These are phyloP conservation scores for Alectoria sarmentosa DNA, from an alignment of 495 filamentous ascomycete species.

Conservation along the genomic window DNA sequence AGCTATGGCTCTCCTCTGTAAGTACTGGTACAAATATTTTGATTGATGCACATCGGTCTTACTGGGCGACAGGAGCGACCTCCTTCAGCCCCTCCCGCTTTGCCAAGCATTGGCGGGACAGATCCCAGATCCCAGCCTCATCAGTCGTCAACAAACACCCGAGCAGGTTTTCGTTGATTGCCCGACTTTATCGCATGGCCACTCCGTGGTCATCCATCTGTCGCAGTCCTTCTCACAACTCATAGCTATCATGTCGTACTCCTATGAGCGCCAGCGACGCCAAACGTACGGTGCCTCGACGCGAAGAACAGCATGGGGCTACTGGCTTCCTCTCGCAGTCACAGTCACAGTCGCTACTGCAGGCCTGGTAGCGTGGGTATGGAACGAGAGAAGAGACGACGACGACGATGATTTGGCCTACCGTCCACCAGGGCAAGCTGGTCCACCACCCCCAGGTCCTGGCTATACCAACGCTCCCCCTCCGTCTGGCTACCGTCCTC, in stretches of 20 bases:
- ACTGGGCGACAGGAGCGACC: background rate
- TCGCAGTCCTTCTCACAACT: background rate
- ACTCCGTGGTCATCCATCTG: slow-evolving; percentile 6
- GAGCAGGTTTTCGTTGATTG: background rate
- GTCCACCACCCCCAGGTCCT: slow-evolving; percentile 38
- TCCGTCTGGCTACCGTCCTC: slow-evolving; percentile 14
- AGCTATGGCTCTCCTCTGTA: background rate
- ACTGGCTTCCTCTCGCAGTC: slow-evolving; percentile 78
- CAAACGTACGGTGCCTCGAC: slow-evolving; percentile 50
- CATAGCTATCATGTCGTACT: slow-evolving; percentile 56
- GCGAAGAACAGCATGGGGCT: slow-evolving; percentile 62
- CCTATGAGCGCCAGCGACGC: slow-evolving; percentile 55
- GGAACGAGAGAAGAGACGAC: slow-evolving; percentile 74
- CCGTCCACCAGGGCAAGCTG: slow-evolving; percentile 25
- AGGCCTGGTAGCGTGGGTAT: slow-evolving; percentile 83
- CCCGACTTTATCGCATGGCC: slow-evolving; percentile 10
- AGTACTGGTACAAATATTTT: no score
- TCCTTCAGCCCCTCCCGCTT: background rate
- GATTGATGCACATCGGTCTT: background rate
- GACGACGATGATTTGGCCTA: slow-evolving; percentile 54
- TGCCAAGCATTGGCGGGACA: background rate
- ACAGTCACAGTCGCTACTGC: slow-evolving; percentile 80
- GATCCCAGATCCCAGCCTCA: background rate
- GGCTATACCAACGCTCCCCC: slow-evolving; percentile 19
- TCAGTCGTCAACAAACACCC: slow-evolving; percentile 18